A percentile compares a stretch with the other conserved stretches of the same genome.
Evolutionary conservation across 176 grass and related monocot species (phyloP).

Genomic region (Neostapfia colusana): DNA sequence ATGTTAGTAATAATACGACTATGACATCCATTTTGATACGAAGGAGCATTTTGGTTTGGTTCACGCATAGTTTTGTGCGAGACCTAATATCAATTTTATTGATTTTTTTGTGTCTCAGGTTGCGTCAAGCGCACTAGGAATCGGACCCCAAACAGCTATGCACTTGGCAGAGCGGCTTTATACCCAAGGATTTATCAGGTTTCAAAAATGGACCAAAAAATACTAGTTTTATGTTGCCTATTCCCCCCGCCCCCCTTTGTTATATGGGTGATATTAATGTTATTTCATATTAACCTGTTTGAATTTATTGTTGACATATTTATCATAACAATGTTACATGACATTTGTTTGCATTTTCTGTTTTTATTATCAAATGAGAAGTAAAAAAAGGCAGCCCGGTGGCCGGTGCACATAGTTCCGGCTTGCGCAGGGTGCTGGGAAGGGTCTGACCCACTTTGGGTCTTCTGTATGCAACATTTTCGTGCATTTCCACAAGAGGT

Average conservation of each 20-base stretch:
- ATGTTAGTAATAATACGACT: constrained; percentile 4
- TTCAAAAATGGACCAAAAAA: constrained; percentile 21
- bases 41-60: background rate
- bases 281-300: background rate
- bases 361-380: constrained; percentile 13
- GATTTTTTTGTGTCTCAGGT: constrained; percentile 52
- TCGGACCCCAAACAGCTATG: constrained; percentile 90
- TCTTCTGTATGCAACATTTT: no score
- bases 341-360: background rate
- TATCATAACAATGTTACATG: background rate
- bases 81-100: constrained; percentile 34
- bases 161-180: constrained; percentile 89
- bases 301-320: constrained; percentile 23
- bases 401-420: no score
- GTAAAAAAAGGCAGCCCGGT: no score
- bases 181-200: constrained; percentile 98
- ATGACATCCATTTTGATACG: constrained; percentile 6
- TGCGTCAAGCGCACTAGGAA: constrained; percentile 87
- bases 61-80: constrained; percentile 18
- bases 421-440: no score
- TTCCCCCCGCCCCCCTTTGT: no score
- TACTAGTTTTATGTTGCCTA: background rate
- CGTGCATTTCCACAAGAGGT: no score
- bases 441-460: no score
- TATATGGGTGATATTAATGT: constrained; percentile 22